Evolutionary conservation across 805 yeast genomes (phyloP), one percentile per base, ranked within the genome.

Genomic region (Metschnikowia drakensbergensis): DNA sequence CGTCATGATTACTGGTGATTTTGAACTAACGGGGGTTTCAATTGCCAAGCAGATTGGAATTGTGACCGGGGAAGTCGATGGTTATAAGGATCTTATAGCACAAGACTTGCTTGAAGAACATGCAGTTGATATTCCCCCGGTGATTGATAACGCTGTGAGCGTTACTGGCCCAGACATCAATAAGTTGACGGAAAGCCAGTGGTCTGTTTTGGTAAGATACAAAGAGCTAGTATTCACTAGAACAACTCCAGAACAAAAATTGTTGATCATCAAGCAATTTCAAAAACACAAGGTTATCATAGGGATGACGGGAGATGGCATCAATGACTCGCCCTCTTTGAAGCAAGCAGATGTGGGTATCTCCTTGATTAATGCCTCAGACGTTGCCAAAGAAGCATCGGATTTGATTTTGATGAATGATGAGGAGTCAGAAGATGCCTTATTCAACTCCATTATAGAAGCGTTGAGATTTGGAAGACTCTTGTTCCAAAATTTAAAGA

Each of bases 1-100:
- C 11, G 65, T 66, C 5, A 73, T 74, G 77, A 69, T 73, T 23
- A 74, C 78, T n/a, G 83, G 83, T 49, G 84, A 79, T 58, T 77
- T 71, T 52, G 78, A 75, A 54, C 60, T 74, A 10, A 79, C 82
- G 28, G 83, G 79, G 0, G 65, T 73, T 32, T 70, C 80, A 3
- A 78, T 79, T 53, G 80, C 80, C 3, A 67, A 68, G 33, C 71
- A 72, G 48, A 63, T 71, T 58, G 75, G 74, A 11, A 71, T 72
- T 28, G 51, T 70, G 3, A 59, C 61, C 34, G 62, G 60, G 34
- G 58, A 48, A 3, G 53, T 62, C 25, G 62, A 62, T 49, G 51
- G 43, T 6, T 49, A 54, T 31, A 51, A 51, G 2, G 58, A 57
- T 32, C 52, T 67, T 13, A 48, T 48, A 8, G 46, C 40, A 6